Evolutionary conservation across 1,139 yeast genomes (phyloP).

Genomic region (Yueomyces sp.): DNA sequence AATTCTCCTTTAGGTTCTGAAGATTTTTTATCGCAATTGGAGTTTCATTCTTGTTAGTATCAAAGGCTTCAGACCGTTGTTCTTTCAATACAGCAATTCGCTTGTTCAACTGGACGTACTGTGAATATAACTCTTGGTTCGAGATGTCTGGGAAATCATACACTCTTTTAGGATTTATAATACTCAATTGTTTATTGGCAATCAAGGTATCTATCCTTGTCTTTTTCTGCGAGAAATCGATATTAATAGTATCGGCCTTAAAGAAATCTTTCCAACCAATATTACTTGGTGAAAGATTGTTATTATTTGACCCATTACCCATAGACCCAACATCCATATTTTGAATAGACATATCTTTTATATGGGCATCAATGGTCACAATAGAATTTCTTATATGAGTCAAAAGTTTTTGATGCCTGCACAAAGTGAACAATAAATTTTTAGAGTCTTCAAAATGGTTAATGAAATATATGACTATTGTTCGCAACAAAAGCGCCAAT

Average conservation of each 20-base stretch:
- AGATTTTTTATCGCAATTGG: not conserved
- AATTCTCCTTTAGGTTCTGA: not conserved
- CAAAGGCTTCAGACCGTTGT: too few relatives aligned
- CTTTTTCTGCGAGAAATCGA: not conserved
- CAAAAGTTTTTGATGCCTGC: conserved; percentile 32
- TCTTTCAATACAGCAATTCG: not conserved
- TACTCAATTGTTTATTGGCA: not conserved
- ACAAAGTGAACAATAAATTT: conserved; percentile 39
- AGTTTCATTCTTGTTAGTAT: not conserved
- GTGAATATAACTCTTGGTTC: not conserved
- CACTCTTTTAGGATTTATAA: not conserved
- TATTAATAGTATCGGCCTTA: not conserved
- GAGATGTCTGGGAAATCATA: not conserved
- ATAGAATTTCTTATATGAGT: conserved; percentile 17
- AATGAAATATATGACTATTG: conserved; percentile 39
- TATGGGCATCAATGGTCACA: conserved; percentile 13
- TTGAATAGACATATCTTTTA: conserved; percentile 4
- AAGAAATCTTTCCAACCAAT: not conserved
- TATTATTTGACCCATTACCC: not conserved
- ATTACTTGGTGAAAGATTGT: not conserved
- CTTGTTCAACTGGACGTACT: not conserved
- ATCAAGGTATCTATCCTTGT: not conserved
- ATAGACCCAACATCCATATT: too few relatives aligned
- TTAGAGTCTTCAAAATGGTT: conserved; percentile 40
- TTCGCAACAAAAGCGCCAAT: conserved; percentile 44